These are phyloP conservation scores for Kurtzmaniella quercitrusa DNA, from an alignment of 1,139 yeast species.

Conservation along the genomic window DNA sequence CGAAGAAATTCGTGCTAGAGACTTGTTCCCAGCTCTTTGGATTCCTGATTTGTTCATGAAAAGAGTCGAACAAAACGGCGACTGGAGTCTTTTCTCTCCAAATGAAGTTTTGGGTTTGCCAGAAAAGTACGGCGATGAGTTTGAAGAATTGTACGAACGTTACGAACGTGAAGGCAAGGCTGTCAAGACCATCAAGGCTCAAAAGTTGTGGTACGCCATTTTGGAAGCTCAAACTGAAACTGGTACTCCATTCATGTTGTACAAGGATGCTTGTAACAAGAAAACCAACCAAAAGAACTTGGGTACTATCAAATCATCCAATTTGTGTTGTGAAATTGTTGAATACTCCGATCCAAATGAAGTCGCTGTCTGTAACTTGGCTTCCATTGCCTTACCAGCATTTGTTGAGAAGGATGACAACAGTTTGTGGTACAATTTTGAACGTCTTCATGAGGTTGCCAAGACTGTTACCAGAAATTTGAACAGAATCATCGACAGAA, in stretches of 20 bases:
- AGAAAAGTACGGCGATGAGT: constrained; percentile 80
- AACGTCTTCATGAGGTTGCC: constrained; percentile 49
- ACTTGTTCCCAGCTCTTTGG: constrained; percentile 89
- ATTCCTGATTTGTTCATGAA: constrained; percentile 87
- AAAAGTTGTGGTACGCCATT: constrained; percentile 83
- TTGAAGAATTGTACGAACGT: constrained; percentile 61
- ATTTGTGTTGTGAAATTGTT: constrained; percentile 86
- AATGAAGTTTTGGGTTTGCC: constrained; percentile 82
- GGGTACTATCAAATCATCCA: constrained; percentile 84
- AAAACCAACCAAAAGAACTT: constrained; percentile 84
- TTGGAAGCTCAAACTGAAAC: constrained; percentile 90
- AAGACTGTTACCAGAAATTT: constrained; percentile 53
- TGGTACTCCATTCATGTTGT: constrained; percentile 88
- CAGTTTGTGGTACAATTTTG: constrained; percentile 46
- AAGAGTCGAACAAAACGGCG: constrained; percentile 72
- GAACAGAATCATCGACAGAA: constrained; percentile 54
- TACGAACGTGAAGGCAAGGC: constrained; percentile 75
- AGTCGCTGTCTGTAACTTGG: constrained; percentile 88
- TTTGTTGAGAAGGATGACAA: constrained; percentile 45
- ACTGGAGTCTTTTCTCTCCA: constrained; percentile 87
- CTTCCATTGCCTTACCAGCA: constrained; percentile 79
- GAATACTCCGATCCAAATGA: constrained; percentile 86
- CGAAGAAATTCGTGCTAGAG: constrained; percentile 88
- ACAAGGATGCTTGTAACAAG: constrained; percentile 81
- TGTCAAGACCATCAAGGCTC: constrained; percentile 71